Evolutionary conservation across 192 early-diverging fungal species (phyloP).

Genomic region (Podila minutissima): DNA sequence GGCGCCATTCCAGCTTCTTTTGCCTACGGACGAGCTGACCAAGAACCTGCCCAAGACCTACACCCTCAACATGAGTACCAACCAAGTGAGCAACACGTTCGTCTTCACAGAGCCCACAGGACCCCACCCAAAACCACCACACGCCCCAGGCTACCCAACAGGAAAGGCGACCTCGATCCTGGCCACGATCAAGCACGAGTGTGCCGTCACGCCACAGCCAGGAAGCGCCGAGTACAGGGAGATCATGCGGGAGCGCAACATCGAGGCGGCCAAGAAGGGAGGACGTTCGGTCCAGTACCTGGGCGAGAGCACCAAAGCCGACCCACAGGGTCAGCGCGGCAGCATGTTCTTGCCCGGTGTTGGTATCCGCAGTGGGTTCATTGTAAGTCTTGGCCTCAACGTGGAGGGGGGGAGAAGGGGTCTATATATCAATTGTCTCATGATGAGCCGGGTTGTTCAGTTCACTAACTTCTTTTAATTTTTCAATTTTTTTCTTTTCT

Average conservation of each 20-base stretch:
- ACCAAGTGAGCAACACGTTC: slow-evolving; percentile 77
- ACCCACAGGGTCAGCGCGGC: slow-evolving; percentile 54
- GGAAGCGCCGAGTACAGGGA: slow-evolving; percentile 65
- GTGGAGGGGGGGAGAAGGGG: slow-evolving; percentile 19
- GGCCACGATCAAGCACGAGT: slow-evolving; percentile 80
- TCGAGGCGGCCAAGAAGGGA: slow-evolving; percentile 63
- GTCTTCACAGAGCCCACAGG: slow-evolving; percentile 78
- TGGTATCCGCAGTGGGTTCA: slow-evolving; percentile 56
- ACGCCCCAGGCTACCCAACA: slow-evolving; percentile 43
- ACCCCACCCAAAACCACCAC: slow-evolving; percentile 26
- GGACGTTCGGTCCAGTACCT: slow-evolving; percentile 62
- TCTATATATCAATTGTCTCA: not conserved
- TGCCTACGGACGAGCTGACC: slow-evolving; percentile 69
- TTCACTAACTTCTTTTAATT: not conserved
- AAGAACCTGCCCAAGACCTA: slow-evolving; percentile 85
- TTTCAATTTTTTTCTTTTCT: not conserved
- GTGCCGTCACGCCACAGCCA: slow-evolving; percentile 69
- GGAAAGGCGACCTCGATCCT: slow-evolving; percentile 64
- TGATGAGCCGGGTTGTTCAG: not conserved
- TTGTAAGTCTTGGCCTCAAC: slow-evolving; percentile 46
- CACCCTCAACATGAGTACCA: slow-evolving; percentile 75
- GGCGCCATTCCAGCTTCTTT: slow-evolving; percentile 70
- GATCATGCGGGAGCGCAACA: slow-evolving; percentile 74
- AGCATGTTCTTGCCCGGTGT: slow-evolving; percentile 52
- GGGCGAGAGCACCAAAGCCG: slow-evolving; percentile 49